A percentile compares a stretch with the other conserved stretches of the same genome.
These are phyloP conservation scores for Astrothelium subdiscretum DNA, from an alignment of 495 filamentous ascomycete species.

Conservation along the genomic window DNA sequence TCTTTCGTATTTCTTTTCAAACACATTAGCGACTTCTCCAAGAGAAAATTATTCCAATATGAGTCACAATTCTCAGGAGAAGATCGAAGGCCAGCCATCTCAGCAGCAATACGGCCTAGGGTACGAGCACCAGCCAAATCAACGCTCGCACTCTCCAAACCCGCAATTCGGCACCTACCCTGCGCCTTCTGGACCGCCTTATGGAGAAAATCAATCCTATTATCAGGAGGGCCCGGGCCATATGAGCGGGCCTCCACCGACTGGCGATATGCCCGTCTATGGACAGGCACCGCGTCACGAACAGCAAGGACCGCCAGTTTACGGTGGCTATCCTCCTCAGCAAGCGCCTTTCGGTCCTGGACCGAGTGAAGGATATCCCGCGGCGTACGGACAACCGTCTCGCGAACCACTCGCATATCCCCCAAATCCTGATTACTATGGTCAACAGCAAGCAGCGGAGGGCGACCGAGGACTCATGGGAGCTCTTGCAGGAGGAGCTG, in stretches of 20 bases:
- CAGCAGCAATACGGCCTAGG: background rate
- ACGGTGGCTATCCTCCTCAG: background rate
- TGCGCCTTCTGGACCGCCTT: background rate
- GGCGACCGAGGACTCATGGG: conserved; percentile 30
- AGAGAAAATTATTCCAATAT: background rate
- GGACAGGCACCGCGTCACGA: background rate
- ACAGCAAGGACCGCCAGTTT: background rate
- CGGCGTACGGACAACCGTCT: conserved; percentile 2
- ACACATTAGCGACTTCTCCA: too few relatives aligned
- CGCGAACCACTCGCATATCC: conserved; percentile 1
- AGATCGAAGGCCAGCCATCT: background rate
- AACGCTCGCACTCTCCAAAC: background rate
- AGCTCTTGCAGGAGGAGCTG: conserved; percentile 27
- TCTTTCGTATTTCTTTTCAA: background rate
- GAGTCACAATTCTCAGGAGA: background rate
- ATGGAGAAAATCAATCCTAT: background rate
- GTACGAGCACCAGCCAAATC: background rate
- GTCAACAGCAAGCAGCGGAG: conserved; percentile 10
- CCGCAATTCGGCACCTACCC: background rate
- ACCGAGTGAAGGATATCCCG: background rate
- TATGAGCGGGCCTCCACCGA: background rate
- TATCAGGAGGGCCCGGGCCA: background rate
- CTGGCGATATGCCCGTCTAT: background rate
- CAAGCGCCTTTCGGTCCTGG: background rate
- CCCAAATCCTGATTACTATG: background rate